Evolutionary conservation across 768 basidiomycete species (phyloP), one percentile per base, ranked within the genome.

Genomic region (Tylopilus balloui): DNA sequence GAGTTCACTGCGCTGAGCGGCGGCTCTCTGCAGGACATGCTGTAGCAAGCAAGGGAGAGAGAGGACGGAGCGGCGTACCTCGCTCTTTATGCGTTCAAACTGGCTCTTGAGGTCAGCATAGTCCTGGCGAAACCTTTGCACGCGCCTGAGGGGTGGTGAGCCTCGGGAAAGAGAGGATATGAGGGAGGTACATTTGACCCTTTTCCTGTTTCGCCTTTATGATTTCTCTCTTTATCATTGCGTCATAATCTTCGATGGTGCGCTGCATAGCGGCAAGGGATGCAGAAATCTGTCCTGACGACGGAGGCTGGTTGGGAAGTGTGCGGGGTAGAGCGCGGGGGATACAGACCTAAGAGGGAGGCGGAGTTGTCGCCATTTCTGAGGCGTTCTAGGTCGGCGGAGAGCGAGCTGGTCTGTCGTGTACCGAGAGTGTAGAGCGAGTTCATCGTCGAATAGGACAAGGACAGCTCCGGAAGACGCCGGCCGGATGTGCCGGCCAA

Each of bases 161-260:
- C 19, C 3, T 45, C 27, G 29, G 39, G 38, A 15, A 49, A 23
- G 27, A 44, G 45, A 11, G 31, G 49, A n/a, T n/a, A 46, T 4
- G 23, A 27, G 13, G 34, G 35, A 70, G 81, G 59, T 59, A 93
- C 90, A 88, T 86, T 64, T 88, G 78, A 0, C 94, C 96, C 71
- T 98, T 98, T 72, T 97, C 95, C 68, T 93, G 86, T 71, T 96
- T 98, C 38, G 89, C 84, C 58, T 89, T 92, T 45, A 98, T 93
- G 63, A 96, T 92, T 69, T 99, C 96, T 53, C 94, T 78, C 72
- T 86, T 90, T 0, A 90, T 92, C 89, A 98, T 93, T 9, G 88
- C 86, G 60, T 97, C 94, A 63, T 95, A 98, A 63, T 99, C 96
- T 52, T 97, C 94, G 54, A 98, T 85, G 46, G 96, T 93, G 49